Conservation (phyloP, 139 green algal genomes). For the Yamagishiella unicocca region DNA sequence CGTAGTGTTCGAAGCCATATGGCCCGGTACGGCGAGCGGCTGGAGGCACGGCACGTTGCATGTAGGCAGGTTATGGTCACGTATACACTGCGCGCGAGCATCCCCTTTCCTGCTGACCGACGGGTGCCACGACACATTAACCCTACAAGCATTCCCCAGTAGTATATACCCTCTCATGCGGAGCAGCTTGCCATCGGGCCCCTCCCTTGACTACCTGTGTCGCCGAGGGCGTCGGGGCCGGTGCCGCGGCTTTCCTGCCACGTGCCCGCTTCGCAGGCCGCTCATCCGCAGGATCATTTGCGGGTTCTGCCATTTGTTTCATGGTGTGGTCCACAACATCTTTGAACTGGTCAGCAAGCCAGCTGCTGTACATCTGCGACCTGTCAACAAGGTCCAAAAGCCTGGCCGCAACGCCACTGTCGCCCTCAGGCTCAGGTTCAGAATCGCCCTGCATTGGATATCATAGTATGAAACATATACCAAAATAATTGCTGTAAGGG, state of each 20-base stretch:
- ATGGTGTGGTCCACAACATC: constrained; percentile 51
- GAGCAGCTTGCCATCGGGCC: too few relatives aligned
- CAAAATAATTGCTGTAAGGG: not conserved
- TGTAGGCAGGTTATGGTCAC: too few relatives aligned
- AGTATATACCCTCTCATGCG: too few relatives aligned
- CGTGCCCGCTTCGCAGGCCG: not conserved
- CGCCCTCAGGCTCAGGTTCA: not conserved
- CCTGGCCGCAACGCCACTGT: not conserved
- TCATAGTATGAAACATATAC: not conserved
- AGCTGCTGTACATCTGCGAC: constrained; percentile 88
- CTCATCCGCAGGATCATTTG: constrained; percentile 42
- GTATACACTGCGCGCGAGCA: too few relatives aligned
- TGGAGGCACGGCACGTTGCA: too few relatives aligned
- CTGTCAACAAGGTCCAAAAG: constrained; percentile 70
- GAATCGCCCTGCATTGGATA: not conserved
- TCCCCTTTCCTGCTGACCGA: too few relatives aligned
- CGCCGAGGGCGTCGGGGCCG: constrained; percentile 10
- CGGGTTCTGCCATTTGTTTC: not conserved
- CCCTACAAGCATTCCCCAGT: too few relatives aligned
- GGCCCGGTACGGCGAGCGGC: too few relatives aligned
- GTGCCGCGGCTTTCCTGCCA: constrained; percentile 36
- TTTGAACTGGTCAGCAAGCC: constrained; percentile 88
- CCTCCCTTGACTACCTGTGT: too few relatives aligned
- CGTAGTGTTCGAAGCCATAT: too few relatives aligned
- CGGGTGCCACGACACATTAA: too few relatives aligned